A percentile compares a stretch with the other conserved stretches of the same genome.
These are phyloP conservation scores for Coprinopsis strossmayeri DNA, from an alignment of 768 basidiomycete genomes.

Conservation along the genomic window DNA sequence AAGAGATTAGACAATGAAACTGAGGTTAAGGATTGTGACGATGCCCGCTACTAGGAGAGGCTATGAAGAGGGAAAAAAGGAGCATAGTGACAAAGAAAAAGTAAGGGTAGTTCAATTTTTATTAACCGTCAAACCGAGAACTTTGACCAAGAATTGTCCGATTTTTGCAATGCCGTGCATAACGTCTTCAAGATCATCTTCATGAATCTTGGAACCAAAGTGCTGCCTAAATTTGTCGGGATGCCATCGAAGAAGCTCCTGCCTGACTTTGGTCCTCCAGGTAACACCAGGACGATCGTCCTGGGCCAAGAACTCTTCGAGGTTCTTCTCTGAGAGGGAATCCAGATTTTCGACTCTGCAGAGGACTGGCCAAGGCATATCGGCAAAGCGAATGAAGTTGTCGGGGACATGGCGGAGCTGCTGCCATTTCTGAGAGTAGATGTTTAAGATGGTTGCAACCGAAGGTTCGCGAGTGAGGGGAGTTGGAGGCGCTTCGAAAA, in stretches of 20 bases:
- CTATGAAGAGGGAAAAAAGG: too few species aligned
- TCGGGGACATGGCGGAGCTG: background rate
- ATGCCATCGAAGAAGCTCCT: constrained; percentile 2
- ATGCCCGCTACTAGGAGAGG: too few species aligned
- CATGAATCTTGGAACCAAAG: background rate
- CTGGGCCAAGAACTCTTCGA: background rate
- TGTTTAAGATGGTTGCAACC: background rate
- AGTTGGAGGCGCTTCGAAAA: background rate
- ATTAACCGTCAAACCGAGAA: too few species aligned
- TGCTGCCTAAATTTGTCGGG: constrained; percentile 2
- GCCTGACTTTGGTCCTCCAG: background rate
- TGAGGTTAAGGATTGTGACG: too few species aligned
- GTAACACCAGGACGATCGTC: background rate
- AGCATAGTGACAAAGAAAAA: too few species aligned
- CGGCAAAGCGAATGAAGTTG: background rate
- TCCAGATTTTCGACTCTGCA: background rate
- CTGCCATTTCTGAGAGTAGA: background rate
- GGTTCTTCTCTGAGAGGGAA: background rate
- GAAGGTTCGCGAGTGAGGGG: background rate
- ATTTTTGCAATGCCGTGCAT: too few species aligned
- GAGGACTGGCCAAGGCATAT: constrained; percentile 4
- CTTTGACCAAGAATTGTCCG: too few species aligned
- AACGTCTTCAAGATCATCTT: background rate
- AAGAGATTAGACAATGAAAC: too few species aligned
- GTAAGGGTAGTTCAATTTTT: too few species aligned